Percentiles rank a stretch among this genome's conserved stretches.
These are phyloP conservation scores for Melocanna baccifera DNA, from an alignment of 176 grass and related monocot species.

Conservation along the genomic window DNA sequence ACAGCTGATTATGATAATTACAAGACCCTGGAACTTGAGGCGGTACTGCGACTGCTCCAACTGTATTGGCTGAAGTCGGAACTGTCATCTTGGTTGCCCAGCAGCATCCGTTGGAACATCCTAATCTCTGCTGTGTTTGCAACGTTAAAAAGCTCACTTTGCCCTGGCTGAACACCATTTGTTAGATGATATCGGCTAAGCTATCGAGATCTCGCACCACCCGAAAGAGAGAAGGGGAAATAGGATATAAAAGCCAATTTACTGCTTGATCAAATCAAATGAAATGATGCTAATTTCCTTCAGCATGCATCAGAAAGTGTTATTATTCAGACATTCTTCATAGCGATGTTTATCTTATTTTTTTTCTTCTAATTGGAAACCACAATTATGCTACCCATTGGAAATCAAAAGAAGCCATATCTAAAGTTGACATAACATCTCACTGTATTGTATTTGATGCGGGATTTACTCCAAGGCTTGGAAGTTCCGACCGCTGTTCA, in stretches of 20 bases:
- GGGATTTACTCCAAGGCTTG: background rate
- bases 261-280: background rate
- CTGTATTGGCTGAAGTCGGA: slow-evolving; percentile 59
- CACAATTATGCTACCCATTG: background rate
- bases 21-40: slow-evolving; percentile 35
- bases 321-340: background rate
- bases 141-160: slow-evolving; percentile 76
- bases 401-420: background rate
- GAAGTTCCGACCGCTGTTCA: background rate
- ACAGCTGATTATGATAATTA: background rate
- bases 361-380: background rate
- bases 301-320: background rate
- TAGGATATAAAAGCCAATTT: background rate
- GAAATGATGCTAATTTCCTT: background rate
- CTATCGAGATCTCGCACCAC: slow-evolving; percentile 80
- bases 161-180: slow-evolving; percentile 74
- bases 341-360: background rate
- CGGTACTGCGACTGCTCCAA: slow-evolving; percentile 30
- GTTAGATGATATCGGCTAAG: slow-evolving; percentile 71
- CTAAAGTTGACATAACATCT: background rate
- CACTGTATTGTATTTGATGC: background rate
- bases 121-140: slow-evolving; percentile 74
- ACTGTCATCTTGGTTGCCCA: slow-evolving; percentile 59
- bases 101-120: slow-evolving; percentile 76
- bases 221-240: slow-evolving; percentile 34